Evolutionary conservation across 2,329 filamentous ascomycete species (phyloP).

Genomic region (Macrophomina pseudophaseolina): DNA sequence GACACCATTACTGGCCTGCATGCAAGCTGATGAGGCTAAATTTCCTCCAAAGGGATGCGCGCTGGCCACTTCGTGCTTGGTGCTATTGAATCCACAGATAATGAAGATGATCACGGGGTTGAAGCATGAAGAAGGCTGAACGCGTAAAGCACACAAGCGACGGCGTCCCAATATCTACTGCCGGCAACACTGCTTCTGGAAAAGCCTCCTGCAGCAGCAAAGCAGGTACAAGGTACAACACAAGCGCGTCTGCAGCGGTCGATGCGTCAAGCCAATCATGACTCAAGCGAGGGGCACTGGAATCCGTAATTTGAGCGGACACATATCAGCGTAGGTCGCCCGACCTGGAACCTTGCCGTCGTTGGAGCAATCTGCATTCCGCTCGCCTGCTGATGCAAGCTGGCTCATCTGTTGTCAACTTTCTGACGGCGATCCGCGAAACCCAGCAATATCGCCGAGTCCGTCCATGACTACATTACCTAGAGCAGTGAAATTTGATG

Average conservation of each 20-base stretch:
- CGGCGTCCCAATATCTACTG: conserved; percentile 11
- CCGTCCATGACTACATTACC: not conserved
- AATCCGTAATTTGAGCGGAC: conserved; percentile 2
- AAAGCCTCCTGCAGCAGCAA: conserved; percentile 17
- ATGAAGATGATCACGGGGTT: conserved; percentile 7
- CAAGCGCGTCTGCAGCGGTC: conserved; percentile 16
- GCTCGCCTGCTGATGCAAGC: conserved; percentile 11
- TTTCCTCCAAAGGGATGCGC: conserved; percentile 11
- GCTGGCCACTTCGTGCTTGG: conserved; percentile 7
- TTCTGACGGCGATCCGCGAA: not conserved
- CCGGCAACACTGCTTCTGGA: conserved; percentile 13
- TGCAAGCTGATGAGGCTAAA: conserved; percentile 5
- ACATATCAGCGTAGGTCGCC: not conserved
- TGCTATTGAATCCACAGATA: conserved; percentile 22
- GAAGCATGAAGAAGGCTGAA: conserved; percentile 22
- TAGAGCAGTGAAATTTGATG: conserved; percentile 14
- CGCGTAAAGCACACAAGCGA: conserved; percentile 12
- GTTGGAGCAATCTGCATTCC: conserved; percentile 21
- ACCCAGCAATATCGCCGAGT: conserved; percentile 18
- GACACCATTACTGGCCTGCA: not conserved
- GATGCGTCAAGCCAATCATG: conserved; percentile 13
- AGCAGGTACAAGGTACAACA: conserved; percentile 25
- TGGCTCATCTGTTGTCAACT: not conserved
- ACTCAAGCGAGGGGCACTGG: conserved; percentile 3
- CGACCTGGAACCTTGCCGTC: conserved; percentile 15